Evolutionary conservation across 2,329 filamentous ascomycete genomes (phyloP), one percentile per base, ranked within the genome.

Genomic region (Fusarium domesticum): DNA sequence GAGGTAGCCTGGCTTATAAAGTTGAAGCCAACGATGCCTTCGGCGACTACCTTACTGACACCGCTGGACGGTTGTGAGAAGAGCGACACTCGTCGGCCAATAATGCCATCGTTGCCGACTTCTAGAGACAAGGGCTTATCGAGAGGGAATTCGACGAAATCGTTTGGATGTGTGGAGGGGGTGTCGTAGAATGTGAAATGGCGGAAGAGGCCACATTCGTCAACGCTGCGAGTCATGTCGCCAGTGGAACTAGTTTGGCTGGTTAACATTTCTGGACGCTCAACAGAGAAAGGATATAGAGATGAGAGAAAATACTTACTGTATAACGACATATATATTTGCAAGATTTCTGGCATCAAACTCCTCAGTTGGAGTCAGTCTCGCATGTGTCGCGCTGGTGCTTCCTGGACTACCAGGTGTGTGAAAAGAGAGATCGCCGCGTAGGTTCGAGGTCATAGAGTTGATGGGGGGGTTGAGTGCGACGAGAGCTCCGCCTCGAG

Each of bases 1-100:
- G 40, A 43, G 8, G 44, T 31, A 25, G 40, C 25, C 16, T 48
- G 48, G 25, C 51, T 58, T 40, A 61, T 39, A 35, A 66, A 68
- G 28, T 76, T 76, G 54, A 73, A 75, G 1, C 74, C 74, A 5
- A 76, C 70, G n/a, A 76, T 73, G 0, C 74, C 74, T 49, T 76
- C 73, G 0, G 73, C 73, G 4, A 75, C 49, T 0, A 72, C 62
- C 5, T 53, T 51, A 18, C 55, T 56, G 20, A 32, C 47, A 10
- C 64, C 64, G 50, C 42, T 47, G 1, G 42, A 36, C 0, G 51
- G 42, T 0, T 58, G 50, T 1, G 63, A 60, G 20, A 62, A 65
- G 0, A 77, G 40, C 0, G 73, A 75, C 1, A 77, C 72, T 8
- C 73, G 62, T 5, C 73, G 64, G 1, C 74, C 74, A 16, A 77